Evolutionary conservation across 2,329 filamentous ascomycete genomes (phyloP).

Genomic region (Massarina eburnea): DNA sequence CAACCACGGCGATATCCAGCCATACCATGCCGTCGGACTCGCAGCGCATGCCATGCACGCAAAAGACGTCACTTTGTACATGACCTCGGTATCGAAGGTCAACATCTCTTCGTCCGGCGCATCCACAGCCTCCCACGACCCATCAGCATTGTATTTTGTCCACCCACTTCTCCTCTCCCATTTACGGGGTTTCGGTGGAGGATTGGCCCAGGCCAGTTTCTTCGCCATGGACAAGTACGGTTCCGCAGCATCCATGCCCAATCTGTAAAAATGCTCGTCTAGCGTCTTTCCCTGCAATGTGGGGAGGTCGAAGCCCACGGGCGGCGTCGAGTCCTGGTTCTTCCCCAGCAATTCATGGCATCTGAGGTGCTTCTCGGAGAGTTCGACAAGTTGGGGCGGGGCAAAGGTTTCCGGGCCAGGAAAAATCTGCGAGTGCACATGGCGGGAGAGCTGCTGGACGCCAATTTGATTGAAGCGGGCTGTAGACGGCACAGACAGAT

Average conservation of each 20-base stretch:
- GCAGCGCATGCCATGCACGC: slow-evolving; percentile 96
- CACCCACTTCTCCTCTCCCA: slow-evolving; percentile 84
- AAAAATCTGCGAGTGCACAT: slow-evolving; percentile 85
- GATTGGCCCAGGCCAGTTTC: slow-evolving; percentile 65
- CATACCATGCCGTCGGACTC: slow-evolving; percentile 90
- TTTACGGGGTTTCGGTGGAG: slow-evolving; percentile 63
- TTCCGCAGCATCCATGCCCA: slow-evolving; percentile 84
- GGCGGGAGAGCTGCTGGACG: slow-evolving; percentile 86
- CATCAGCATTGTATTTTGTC: slow-evolving; percentile 87
- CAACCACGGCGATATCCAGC: slow-evolving; percentile 95
- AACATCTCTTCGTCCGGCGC: slow-evolving; percentile 79
- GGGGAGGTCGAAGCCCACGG: slow-evolving; percentile 86
- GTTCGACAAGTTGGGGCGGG: slow-evolving; percentile 71
- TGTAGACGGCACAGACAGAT: slow-evolving; percentile 46
- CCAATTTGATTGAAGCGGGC: slow-evolving; percentile 89
- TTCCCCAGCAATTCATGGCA: slow-evolving; percentile 89
- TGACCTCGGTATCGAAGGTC: slow-evolving; percentile 93
- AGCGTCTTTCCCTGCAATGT: slow-evolving; percentile 75
- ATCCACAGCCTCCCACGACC: slow-evolving; percentile 69
- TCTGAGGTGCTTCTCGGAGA: slow-evolving; percentile 79
- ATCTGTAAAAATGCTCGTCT: slow-evolving; percentile 90
- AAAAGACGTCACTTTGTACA: slow-evolving; percentile 91
- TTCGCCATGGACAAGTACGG: slow-evolving; percentile 78
- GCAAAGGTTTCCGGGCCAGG: slow-evolving; percentile 56
- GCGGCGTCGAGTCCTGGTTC: slow-evolving; percentile 71